A percentile compares a stretch with the other conserved stretches of the same genome.
These are phyloP conservation scores for Aquilaria sinensis DNA, from an alignment of 345 rosid species.

Conservation along the genomic window DNA sequence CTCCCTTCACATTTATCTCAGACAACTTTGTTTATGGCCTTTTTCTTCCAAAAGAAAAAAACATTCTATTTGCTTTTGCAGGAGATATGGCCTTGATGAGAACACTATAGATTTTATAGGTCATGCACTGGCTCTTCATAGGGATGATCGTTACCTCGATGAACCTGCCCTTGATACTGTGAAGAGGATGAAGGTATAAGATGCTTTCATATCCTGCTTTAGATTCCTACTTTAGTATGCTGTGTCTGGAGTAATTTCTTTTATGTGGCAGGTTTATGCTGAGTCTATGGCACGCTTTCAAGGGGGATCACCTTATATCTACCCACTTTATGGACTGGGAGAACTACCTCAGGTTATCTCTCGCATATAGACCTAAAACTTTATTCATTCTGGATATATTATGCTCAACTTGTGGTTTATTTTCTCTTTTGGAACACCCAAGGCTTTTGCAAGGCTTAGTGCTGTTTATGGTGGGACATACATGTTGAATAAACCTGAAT, in stretches of 20 bases:
- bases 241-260: slow-evolving; percentile 11
- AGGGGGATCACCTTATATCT: slow-evolving; percentile 96
- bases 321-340: slow-evolving; percentile 94
- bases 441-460: slow-evolving; percentile 99
- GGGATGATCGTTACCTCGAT: slow-evolving; percentile 71
- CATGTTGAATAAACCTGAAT: slow-evolving; percentile 94
- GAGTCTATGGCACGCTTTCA: slow-evolving; percentile 97
- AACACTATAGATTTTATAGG: slow-evolving; percentile 93
- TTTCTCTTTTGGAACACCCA: slow-evolving; percentile 8
- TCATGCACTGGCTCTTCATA: slow-evolving; percentile 91
- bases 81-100: slow-evolving; percentile 86
- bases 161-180: slow-evolving; percentile 97
- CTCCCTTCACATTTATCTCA: too few species aligned
- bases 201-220: neutral
- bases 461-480: slow-evolving; percentile 98
- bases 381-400: too few species aligned
- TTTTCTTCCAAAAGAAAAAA: neutral
- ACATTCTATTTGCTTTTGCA: slow-evolving; percentile 24
- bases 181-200: slow-evolving; percentile 85
- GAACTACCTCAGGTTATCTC: slow-evolving; percentile 87
- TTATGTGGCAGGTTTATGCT: slow-evolving; percentile 58
- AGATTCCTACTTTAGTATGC: neutral
- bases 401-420: neutral
- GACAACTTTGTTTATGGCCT: too few species aligned
- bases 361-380: neutral